A percentile compares a stretch with the other conserved stretches of the same genome.
Evolutionary conservation across 305 asterid genomes (phyloP).

Genomic region (Fraxinus platypoda): DNA sequence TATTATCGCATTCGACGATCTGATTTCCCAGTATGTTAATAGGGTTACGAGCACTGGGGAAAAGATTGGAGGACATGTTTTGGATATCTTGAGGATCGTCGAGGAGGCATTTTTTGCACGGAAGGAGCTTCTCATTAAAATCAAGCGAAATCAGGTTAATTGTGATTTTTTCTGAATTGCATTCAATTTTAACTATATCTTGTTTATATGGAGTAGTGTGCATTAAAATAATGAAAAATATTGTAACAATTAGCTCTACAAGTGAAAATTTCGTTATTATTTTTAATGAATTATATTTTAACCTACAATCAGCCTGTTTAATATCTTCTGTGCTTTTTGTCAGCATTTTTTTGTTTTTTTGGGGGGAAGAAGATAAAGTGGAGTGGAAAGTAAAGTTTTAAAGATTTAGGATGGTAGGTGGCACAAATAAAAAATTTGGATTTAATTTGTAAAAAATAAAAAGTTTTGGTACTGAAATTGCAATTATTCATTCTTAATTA

Average conservation of each 20-base stretch:
- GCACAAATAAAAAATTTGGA: too few species aligned
- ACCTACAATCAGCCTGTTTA: neutral
- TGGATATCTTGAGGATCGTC: slow-evolving; percentile 60
- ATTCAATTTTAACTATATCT: neutral
- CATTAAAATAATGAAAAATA: neutral
- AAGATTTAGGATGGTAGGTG: too few species aligned
- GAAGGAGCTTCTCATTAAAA: slow-evolving; percentile 73
- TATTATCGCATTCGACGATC: slow-evolving; percentile 69
- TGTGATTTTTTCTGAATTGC: slow-evolving; percentile 5
- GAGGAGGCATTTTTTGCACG: slow-evolving; percentile 65
- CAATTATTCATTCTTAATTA: too few species aligned
- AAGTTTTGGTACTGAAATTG: too few species aligned
- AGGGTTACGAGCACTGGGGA: slow-evolving; percentile 65
- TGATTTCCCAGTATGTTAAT: slow-evolving; percentile 55
- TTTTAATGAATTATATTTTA: neutral
- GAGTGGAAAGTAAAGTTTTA: too few species aligned
- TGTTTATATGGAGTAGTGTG: neutral
- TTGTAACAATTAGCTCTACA: neutral
- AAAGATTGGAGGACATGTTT: slow-evolving; percentile 88
- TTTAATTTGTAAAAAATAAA: too few species aligned
- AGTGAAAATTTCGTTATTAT: neutral
- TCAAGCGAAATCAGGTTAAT: slow-evolving; percentile 68
- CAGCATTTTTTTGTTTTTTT: neutral
- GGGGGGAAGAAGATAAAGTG: too few species aligned
- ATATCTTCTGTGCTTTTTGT: neutral